These are phyloP conservation scores for Musa schizocarpa DNA, from an alignment of 176 grass and related monocot species.

Conservation along the genomic window DNA sequence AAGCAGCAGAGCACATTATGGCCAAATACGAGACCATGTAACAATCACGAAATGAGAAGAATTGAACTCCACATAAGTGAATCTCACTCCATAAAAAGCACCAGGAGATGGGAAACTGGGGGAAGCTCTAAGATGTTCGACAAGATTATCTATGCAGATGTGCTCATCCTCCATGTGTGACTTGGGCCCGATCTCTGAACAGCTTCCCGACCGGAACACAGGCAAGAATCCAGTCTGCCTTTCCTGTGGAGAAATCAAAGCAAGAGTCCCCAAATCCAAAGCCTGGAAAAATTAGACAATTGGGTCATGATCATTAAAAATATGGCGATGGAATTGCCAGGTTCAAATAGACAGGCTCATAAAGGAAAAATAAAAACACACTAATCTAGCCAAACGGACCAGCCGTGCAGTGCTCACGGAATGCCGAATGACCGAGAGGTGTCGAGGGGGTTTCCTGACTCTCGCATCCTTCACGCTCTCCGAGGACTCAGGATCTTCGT, in stretches of 20 bases:
- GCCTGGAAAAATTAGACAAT: slow-evolving; percentile 26
- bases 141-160: slow-evolving; percentile 70
- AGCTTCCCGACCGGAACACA: slow-evolving; percentile 73
- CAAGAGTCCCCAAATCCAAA: slow-evolving; percentile 48
- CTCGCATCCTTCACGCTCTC: slow-evolving; percentile 12
- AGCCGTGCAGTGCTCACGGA: slow-evolving; percentile 46
- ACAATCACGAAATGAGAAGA: background rate
- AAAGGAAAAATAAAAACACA: background rate
- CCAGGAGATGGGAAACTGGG: slow-evolving; percentile 45
- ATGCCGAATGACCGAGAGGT: slow-evolving; percentile 54
- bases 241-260: slow-evolving; percentile 60
- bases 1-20: background rate
- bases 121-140: slow-evolving; percentile 40
- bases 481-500: background rate
- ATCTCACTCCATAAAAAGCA: slow-evolving; percentile 83
- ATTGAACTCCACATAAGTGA: slow-evolving; percentile 10
- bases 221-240: slow-evolving; percentile 43
- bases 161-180: slow-evolving; percentile 92
- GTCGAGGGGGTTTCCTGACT: slow-evolving; percentile 58
- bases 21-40: background rate
- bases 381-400: background rate
- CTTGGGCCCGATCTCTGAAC: slow-evolving; percentile 52
- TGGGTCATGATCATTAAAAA: background rate
- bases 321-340: background rate
- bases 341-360: background rate